Conservation (phyloP, 139 green algal species). For the Pleodorina starrii region DNA sequence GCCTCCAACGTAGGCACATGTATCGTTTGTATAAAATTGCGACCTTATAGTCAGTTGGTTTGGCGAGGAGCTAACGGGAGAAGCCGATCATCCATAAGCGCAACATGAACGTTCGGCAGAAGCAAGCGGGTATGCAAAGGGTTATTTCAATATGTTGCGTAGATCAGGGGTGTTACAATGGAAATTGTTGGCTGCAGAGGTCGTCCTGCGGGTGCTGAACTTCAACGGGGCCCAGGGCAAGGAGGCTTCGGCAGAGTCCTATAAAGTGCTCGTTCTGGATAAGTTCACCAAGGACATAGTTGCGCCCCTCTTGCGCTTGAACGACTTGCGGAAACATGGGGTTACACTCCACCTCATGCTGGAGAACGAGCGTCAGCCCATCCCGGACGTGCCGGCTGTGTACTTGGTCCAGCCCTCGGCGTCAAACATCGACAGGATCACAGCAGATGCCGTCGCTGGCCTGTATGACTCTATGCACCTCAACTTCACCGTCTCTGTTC, state of each 20-base stretch:
- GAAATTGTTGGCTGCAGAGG: conserved; percentile 61
- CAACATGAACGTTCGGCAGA: conserved; percentile 75
- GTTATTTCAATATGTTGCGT: too few species aligned
- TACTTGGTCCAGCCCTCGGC: conserved; percentile 93
- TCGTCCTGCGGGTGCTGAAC: conserved; percentile 63
- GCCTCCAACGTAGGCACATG: background rate
- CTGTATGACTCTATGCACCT: conserved; percentile 96
- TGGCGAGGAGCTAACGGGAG: too few species aligned
- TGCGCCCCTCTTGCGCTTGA: conserved; percentile 92
- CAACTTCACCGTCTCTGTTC: conserved; percentile 90
- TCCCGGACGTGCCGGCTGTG: conserved; percentile 96
- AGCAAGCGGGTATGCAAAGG: conserved; percentile 76
- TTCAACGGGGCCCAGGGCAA: conserved; percentile 52
- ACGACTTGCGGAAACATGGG: conserved; percentile 91
- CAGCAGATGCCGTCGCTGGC: conserved; percentile 75
- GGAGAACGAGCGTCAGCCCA: conserved; percentile 89
- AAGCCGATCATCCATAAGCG: background rate
- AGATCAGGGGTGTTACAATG: too few species aligned
- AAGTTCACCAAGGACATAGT: conserved; percentile 90
- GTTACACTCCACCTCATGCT: conserved; percentile 96
- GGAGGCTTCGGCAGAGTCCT: conserved; percentile 73
- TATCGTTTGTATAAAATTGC: too few species aligned
- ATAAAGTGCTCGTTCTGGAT: conserved; percentile 98
- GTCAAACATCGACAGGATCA: conserved; percentile 82
- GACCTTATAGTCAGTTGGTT: too few species aligned